Conservation (phyloP, 495 filamentous ascomycete species). For the Parmelia sp. region DNA sequence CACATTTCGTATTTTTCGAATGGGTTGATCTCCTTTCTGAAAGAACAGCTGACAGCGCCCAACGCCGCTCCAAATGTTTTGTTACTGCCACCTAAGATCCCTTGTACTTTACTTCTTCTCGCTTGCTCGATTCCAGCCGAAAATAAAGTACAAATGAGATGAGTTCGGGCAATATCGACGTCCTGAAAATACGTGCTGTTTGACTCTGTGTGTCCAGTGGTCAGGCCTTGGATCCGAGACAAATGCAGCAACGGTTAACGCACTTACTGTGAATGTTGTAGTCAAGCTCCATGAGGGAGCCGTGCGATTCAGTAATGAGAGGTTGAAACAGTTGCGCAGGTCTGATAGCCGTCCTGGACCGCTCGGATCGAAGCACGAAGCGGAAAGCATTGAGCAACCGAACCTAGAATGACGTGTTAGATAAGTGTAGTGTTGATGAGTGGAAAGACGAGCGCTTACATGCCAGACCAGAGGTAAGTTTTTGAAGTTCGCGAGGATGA, state of each 20-base stretch:
- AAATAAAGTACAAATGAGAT: slow-evolving; percentile 40
- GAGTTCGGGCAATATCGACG: slow-evolving; percentile 61
- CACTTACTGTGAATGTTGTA: slow-evolving; percentile 56
- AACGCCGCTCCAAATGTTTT: slow-evolving; percentile 41
- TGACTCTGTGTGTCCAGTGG: slow-evolving; percentile 34
- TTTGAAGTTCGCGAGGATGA: slow-evolving; percentile 54
- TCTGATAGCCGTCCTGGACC: slow-evolving; percentile 14
- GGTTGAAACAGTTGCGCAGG: slow-evolving; percentile 45
- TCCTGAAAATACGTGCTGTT: slow-evolving; percentile 72
- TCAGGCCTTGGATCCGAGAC: neutral
- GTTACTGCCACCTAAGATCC: slow-evolving; percentile 40
- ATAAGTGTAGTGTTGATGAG: too few relatives aligned
- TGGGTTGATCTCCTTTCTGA: slow-evolving; percentile 62
- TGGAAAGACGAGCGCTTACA: slow-evolving; percentile 37
- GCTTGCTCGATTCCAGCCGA: slow-evolving; percentile 34
- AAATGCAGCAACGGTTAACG: neutral
- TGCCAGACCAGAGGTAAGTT: slow-evolving; percentile 58
- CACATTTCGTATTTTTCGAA: slow-evolving; percentile 61
- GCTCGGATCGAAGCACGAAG: slow-evolving; percentile 18
- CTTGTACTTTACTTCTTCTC: slow-evolving; percentile 53
- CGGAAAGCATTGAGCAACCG: slow-evolving; percentile 44
- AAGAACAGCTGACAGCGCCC: slow-evolving; percentile 58
- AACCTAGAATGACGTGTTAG: slow-evolving; percentile 35
- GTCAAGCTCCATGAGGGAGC: slow-evolving; percentile 48
- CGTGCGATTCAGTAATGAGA: slow-evolving; percentile 44